These are phyloP conservation scores for Fusarium devonianum DNA, from an alignment of 2,329 filamentous ascomycete species.

Conservation along the genomic window DNA sequence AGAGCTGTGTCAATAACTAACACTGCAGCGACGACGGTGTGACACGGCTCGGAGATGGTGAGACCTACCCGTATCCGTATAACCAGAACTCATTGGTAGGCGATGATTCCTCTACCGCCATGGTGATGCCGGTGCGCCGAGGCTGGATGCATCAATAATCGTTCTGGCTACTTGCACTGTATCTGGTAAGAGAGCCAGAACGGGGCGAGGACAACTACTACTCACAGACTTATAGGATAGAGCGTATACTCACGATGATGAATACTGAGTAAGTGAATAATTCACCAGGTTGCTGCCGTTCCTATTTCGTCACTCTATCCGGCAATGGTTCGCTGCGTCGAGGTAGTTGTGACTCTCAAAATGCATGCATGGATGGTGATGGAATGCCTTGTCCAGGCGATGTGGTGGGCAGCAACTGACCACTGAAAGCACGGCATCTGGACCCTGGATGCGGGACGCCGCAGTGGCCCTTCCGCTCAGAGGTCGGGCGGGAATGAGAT, in stretches of 20 bases:
- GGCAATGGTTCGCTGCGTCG: background rate
- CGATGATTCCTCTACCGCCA: constrained; percentile 48
- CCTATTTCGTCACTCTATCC: too few relatives aligned
- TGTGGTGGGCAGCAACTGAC: constrained; percentile 9
- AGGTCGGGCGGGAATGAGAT: constrained; percentile 14
- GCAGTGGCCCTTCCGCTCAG: constrained; percentile 3
- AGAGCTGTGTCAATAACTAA: constrained; percentile 9
- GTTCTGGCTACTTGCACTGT: background rate
- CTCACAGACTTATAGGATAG: background rate
- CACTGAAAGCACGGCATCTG: background rate
- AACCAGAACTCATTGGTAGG: constrained; percentile 81
- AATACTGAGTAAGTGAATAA: background rate
- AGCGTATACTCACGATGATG: background rate
- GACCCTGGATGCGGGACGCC: constrained; percentile 19
- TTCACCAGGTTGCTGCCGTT: too few relatives aligned
- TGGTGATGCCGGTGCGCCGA: constrained; percentile 31
- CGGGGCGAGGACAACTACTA: background rate
- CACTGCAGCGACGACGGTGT: constrained; percentile 16
- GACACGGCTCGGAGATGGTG: background rate
- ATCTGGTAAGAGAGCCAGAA: background rate
- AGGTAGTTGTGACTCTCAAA: constrained; percentile 8
- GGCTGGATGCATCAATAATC: constrained; percentile 25
- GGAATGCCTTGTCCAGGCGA: constrained; percentile 9
- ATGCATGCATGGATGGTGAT: background rate
- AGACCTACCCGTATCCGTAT: constrained; percentile 88